Percentiles rank a stretch among this genome's conserved stretches.
Evolutionary conservation across 1,284 basidiomycete genomes (phyloP).

Genomic region (Apiotrichum montevideense): DNA sequence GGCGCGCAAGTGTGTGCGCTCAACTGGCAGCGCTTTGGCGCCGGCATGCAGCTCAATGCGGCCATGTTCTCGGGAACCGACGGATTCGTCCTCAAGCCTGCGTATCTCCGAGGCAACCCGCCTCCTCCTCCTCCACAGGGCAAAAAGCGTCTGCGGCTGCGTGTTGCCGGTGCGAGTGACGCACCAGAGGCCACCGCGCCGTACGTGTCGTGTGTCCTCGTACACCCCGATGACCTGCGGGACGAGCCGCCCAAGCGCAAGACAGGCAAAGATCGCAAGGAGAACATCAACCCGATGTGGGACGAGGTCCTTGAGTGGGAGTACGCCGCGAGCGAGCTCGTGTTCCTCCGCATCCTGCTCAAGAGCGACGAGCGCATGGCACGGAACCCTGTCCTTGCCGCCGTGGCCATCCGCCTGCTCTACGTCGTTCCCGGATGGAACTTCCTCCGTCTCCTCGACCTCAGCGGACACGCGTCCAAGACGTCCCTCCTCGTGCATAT

Average conservation of each 20-base stretch:
- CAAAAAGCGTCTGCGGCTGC: conserved; percentile 6
- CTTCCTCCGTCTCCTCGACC: conserved; percentile 14
- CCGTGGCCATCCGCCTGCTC: conserved; percentile 6
- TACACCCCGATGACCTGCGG: conserved; percentile 11
- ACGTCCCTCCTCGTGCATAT: conserved; percentile 10
- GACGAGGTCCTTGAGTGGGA: conserved; percentile 64
- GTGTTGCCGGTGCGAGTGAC: conserved; percentile 13
- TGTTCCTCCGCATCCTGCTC: conserved; percentile 16
- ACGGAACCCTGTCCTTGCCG: conserved; percentile 11
- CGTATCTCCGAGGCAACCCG: conserved; percentile 20
- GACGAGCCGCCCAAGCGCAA: conserved; percentile 17
- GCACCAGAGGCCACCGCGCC: conserved; percentile 3
- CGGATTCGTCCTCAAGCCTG: conserved; percentile 88
- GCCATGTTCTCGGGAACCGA: conserved; percentile 81
- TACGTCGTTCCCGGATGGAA: conserved; percentile 13
- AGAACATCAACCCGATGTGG: conserved; percentile 58
- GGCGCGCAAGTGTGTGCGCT: conserved; percentile 89
- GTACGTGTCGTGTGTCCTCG: conserved; percentile 15
- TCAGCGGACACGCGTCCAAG: conserved; percentile 10
- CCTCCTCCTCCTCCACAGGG: neutral
- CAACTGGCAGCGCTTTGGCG: conserved; percentile 96
- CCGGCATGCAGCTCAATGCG: conserved; percentile 63
- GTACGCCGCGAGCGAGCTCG: conserved; percentile 52
- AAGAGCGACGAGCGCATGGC: conserved; percentile 17
- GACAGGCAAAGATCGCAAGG: conserved; percentile 7